These are phyloP conservation scores for Apiotrichum montevideense DNA, from an alignment of 1,284 basidiomycete genomes.

Conservation along the genomic window DNA sequence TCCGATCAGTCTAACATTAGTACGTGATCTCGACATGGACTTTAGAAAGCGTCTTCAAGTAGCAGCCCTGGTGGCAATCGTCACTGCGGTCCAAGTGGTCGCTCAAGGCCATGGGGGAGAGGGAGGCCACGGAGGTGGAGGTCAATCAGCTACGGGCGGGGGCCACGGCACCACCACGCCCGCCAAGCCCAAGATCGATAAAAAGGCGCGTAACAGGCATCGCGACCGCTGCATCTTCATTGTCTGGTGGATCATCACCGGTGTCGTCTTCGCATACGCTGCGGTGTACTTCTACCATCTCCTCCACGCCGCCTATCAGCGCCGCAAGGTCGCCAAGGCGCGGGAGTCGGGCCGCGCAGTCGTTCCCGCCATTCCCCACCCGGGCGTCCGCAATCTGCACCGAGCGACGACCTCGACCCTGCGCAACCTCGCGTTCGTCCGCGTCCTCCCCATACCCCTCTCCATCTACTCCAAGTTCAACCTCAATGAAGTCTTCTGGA, in stretches of 20 bases:
- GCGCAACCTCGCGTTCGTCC: conserved; percentile 14
- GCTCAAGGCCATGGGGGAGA: too few relatives aligned
- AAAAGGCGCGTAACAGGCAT: neutral
- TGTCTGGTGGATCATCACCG: conserved; percentile 11
- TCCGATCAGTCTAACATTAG: too few relatives aligned
- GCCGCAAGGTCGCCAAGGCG: conserved; percentile 3
- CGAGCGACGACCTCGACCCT: neutral
- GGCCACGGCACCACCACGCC: too few relatives aligned
- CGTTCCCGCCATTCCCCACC: neutral
- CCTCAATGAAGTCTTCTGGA: conserved; percentile 15
- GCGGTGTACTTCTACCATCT: conserved; percentile 3
- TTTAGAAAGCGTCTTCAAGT: too few relatives aligned
- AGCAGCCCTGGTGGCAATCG: too few relatives aligned
- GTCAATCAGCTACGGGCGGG: too few relatives aligned
- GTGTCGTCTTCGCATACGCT: conserved; percentile 6
- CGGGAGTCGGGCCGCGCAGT: neutral
- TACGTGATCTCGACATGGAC: too few relatives aligned
- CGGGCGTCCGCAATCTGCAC: neutral
- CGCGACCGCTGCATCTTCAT: conserved; percentile 1
- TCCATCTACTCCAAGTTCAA: neutral
- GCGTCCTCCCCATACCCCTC: conserved; percentile 15
- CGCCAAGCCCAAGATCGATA: too few relatives aligned
- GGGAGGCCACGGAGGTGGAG: too few relatives aligned
- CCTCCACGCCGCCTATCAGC: conserved; percentile 2
- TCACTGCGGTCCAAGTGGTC: too few relatives aligned